Evolutionary conservation across 306 rosid species (phyloP), one percentile per base, ranked within the genome.

Genomic region (Mucuna pruriens): DNA sequence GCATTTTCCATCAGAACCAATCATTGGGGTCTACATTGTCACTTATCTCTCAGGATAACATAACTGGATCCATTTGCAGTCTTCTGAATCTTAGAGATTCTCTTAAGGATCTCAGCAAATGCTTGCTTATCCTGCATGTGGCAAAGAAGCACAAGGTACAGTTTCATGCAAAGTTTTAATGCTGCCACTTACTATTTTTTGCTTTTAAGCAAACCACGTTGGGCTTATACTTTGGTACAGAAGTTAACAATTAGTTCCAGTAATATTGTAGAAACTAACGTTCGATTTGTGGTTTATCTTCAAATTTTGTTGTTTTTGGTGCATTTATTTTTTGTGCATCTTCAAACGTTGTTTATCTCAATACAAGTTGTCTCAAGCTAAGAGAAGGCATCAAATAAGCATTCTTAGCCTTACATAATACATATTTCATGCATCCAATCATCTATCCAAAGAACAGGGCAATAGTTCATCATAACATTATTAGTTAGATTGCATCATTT

Each of bases 51-150:
- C 93, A 95, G 76, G 44, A 93, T 94, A 58, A 95, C 94, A 63
- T 55, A 93, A 82, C 82, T 91, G 62, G 97, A 74, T 16, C 94
- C 94, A 8, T 87, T 90, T 51, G 80, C 2, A 6, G 90, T 88
- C 86, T 89, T 93, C 85, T 93, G 95, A 83, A 95, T 95, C 91
- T 88, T 95, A 2, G 97, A 95, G 23, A 95, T 95, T 88, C 90
- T 87, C 91, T 89, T 89, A 57, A 95, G 91, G 69, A 91, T 90
- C n/a, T 85, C 94, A 0, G 99, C 95, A 91, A 95, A 95, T 4
- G 94, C 97, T 66, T 83, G 79, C 86, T 95, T 95, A 71, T 95
- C 99, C 99, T 95, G 94, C 89, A 87, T 29, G 68, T 75, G 23
- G 26, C 7, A 54, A 51, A 82, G 63, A n/a, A n/a, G n/a, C n/a